These are phyloP conservation scores for Vickermania spadyakhi DNA, from an alignment of 208 protist species.

Conservation along the genomic window DNA sequence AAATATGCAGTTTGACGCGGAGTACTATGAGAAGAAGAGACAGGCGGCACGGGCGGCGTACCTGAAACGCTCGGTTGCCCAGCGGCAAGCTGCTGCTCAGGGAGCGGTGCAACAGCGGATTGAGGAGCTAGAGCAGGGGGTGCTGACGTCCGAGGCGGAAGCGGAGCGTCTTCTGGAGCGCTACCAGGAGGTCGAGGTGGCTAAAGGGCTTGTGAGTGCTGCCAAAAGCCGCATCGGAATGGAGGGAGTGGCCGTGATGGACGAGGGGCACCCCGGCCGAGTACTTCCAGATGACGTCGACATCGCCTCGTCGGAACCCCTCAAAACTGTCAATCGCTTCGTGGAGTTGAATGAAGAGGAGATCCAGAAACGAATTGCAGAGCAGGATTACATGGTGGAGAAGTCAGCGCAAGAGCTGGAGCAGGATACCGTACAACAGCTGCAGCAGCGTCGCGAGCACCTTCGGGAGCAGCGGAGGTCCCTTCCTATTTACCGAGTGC, in stretches of 20 bases:
- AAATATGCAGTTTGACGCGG: conserved; percentile 48
- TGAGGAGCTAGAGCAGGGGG: conserved; percentile 64
- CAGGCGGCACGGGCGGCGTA: conserved; percentile 66
- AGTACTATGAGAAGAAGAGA: conserved; percentile 39
- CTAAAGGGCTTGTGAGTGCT: conserved; percentile 42
- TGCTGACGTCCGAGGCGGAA: conserved; percentile 55
- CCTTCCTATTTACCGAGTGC: conserved; percentile 93
- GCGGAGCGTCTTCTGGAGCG: conserved; percentile 58
- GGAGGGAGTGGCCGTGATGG: conserved; percentile 14
- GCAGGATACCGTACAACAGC: conserved; percentile 26
- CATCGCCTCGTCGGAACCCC: too few relatives aligned
- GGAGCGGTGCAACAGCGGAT: conserved; percentile 62
- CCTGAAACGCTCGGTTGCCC: conserved; percentile 42
- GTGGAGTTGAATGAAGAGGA: conserved; percentile 42
- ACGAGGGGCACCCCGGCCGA: background rate
- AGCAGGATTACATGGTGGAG: conserved; percentile 60
- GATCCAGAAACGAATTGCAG: conserved; percentile 44
- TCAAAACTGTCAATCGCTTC: too few relatives aligned
- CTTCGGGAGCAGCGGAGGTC: conserved; percentile 48
- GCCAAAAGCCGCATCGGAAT: conserved; percentile 45
- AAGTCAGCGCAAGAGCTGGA: conserved; percentile 54
- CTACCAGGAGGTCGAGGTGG: conserved; percentile 50
- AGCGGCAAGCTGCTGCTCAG: conserved; percentile 51
- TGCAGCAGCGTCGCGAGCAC: conserved; percentile 12
- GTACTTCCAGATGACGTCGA: background rate